phyloP scores from a whole-genome alignment of 2,329 filamentous ascomycete genomes.

The Elsinoe batatas region DNA sequence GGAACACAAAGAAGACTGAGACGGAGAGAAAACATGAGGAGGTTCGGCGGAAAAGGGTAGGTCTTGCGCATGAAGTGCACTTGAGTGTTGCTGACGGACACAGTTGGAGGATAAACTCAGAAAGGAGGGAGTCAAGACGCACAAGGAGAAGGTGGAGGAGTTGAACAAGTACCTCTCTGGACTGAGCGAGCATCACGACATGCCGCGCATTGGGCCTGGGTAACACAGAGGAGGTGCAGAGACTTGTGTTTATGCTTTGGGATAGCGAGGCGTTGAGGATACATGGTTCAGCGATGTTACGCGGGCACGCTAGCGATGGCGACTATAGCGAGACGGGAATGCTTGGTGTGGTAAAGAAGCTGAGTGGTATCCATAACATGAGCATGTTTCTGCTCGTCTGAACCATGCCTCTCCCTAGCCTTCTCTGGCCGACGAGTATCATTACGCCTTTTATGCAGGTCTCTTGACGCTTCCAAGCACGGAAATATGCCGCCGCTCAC shows the following conservation, averaged over 20 bases:
- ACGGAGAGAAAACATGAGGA: constrained; percentile 76
- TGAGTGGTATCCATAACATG: constrained; percentile 5
- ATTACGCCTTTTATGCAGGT: no score
- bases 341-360: neutral
- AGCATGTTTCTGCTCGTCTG: neutral
- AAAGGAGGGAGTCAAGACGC: constrained; percentile 83
- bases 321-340: no score
- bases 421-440: neutral
- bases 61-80: constrained; percentile 26
- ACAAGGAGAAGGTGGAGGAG: constrained; percentile 93
- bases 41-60: constrained; percentile 65
- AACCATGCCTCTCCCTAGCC: neutral
- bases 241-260: neutral
- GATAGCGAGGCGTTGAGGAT: constrained; percentile 5
- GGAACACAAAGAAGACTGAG: constrained; percentile 58
- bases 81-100: constrained; percentile 4
- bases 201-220: constrained; percentile 55
- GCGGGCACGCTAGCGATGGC: no score
- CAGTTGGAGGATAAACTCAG: constrained; percentile 74
- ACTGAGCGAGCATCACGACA: constrained; percentile 95
- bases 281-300: neutral
- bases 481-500: no score
- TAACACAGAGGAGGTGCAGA: constrained; percentile 33
- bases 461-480: no score
- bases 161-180: constrained; percentile 87